Conservation (phyloP, 2,329 filamentous ascomycete genomes). For the Colletotrichum higginsianum region DNA sequence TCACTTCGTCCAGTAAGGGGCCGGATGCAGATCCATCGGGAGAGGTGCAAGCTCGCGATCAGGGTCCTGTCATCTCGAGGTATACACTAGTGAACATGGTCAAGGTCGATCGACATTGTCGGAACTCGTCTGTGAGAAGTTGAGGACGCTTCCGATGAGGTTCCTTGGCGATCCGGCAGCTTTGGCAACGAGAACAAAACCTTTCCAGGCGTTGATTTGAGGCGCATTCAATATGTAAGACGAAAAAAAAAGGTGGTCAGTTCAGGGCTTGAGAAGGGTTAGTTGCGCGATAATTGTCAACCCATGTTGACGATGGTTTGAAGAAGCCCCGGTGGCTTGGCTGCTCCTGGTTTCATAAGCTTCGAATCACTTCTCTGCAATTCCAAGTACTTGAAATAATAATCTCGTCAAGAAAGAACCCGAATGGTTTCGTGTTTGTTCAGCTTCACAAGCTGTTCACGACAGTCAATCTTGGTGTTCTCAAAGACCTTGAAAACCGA, state of each 20-base stretch:
- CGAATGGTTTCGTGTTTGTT: no score
- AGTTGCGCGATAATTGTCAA: not conserved
- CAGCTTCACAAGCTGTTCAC: no score
- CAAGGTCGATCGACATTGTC: not conserved
- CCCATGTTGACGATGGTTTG: not conserved
- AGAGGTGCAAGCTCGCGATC: not conserved
- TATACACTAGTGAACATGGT: no score
- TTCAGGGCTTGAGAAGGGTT: constrained; percentile 3
- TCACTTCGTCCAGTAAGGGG: constrained; percentile 24
- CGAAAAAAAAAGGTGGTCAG: not conserved
- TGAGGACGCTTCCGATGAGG: not conserved
- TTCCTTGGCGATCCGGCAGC: not conserved
- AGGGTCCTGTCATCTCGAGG: no score
- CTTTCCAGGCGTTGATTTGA: not conserved
- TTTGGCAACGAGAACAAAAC: not conserved
- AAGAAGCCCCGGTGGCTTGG: not conserved
- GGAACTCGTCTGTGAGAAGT: not conserved
- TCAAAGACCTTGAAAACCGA: no score
- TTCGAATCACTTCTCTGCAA: no score
- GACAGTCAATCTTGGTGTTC: no score
- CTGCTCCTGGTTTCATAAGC: not conserved
- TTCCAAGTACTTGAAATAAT: no score
- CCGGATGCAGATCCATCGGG: constrained; percentile 12
- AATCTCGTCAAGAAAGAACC: no score
- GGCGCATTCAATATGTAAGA: constrained; percentile 11